These are phyloP conservation scores for Sabuloglossum arenarium DNA, from an alignment of 495 filamentous ascomycete genomes.

Conservation along the genomic window DNA sequence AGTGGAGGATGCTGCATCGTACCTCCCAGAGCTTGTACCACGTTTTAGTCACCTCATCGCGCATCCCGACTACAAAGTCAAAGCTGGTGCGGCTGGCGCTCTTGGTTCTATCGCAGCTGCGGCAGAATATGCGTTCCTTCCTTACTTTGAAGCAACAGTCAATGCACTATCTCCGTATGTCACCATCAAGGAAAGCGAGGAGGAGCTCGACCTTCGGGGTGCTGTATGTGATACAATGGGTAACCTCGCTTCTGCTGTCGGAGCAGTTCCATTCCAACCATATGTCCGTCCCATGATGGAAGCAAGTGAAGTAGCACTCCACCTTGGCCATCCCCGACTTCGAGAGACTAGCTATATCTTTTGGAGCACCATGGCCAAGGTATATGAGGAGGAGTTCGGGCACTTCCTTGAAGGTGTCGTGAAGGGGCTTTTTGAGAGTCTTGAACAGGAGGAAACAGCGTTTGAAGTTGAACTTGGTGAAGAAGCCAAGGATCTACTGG, in stretches of 20 bases:
- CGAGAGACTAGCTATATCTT: constrained; percentile 92
- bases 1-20: constrained; percentile 54
- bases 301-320: constrained; percentile 75
- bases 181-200: constrained; percentile 65
- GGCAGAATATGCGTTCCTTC: constrained; percentile 60
- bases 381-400: constrained; percentile 78
- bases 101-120: constrained; percentile 77
- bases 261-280: constrained; percentile 64
- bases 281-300: constrained; percentile 79
- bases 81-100: constrained; percentile 70
- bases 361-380: constrained; percentile 84
- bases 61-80: constrained; percentile 73
- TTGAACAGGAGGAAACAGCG: constrained; percentile 80
- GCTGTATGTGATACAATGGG: constrained; percentile 82
- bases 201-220: constrained; percentile 76
- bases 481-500: constrained; percentile 54
- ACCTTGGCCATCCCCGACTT: constrained; percentile 73
- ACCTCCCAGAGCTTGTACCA: constrained; percentile 63
- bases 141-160: constrained; percentile 83
- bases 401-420: constrained; percentile 73
- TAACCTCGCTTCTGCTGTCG: constrained; percentile 75
- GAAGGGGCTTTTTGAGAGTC: constrained; percentile 61
- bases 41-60: constrained; percentile 63
- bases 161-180: constrained; percentile 64
- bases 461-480: constrained; percentile 61